A percentile compares a stretch with the other conserved stretches of the same genome.
Conservation (phyloP, 1,139 yeast species). For the Diutina scorzettiae region DNA sequence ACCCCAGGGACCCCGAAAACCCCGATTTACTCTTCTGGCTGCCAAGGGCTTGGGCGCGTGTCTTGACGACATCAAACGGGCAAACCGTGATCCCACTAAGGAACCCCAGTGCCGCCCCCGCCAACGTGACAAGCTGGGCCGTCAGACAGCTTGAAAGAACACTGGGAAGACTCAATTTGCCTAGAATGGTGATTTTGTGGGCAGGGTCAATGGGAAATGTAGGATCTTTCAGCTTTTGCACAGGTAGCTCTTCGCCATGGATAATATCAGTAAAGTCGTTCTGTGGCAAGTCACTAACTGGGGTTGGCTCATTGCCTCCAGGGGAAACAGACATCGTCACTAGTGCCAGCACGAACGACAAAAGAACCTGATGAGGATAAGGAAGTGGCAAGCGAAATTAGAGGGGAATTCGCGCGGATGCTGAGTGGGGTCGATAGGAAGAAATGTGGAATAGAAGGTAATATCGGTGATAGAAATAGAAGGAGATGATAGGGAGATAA, state of each 20-base stretch:
- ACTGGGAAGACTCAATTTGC: background rate
- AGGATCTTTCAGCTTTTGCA: background rate
- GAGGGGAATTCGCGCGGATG: too few relatives aligned
- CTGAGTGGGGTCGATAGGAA: too few relatives aligned
- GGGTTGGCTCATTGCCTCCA: too few relatives aligned
- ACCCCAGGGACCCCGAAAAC: constrained; percentile 9
- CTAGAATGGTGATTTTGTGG: background rate
- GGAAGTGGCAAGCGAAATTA: too few relatives aligned
- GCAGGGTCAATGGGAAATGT: background rate
- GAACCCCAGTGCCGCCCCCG: constrained; percentile 3
- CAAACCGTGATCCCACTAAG: background rate
- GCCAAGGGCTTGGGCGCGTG: constrained; percentile 26
- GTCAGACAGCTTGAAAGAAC: background rate
- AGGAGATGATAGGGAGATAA: too few relatives aligned
- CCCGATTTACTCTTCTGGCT: constrained; percentile 8
- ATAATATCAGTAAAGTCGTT: background rate
- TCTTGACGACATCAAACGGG: constrained; percentile 6
- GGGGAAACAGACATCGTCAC: too few relatives aligned
- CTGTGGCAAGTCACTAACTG: too few relatives aligned
- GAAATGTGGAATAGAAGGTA: too few relatives aligned
- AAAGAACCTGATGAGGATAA: too few relatives aligned
- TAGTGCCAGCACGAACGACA: too few relatives aligned
- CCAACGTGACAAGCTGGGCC: background rate
- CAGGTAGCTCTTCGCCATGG: background rate
- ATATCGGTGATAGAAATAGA: too few relatives aligned